Base-by-base conservation (phyloP, 2,329 filamentous ascomycete species). In the Myriangium duriaei region DNA sequence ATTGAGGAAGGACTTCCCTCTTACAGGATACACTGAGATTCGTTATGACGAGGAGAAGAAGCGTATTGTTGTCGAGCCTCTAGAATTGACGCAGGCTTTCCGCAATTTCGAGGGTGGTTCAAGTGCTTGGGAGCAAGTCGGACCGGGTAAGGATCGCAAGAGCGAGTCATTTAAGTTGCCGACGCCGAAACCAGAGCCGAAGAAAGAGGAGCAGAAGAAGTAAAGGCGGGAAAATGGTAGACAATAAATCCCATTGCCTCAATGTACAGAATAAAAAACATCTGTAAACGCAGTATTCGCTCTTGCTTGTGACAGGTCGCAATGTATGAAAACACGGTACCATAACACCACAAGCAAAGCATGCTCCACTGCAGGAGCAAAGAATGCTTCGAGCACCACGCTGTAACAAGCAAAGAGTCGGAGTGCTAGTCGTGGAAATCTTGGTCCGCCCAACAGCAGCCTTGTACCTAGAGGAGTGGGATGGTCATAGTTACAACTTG, bases 31-130 rank as follows among this genome's bases (percentile, higher is more conserved):
- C 69, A 98, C 91, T 21, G 92, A 98, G 68, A 81, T 98, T 50
- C 75, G 91, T 56, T 98, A 92, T 58, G 91, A 98, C 51, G 91
- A 98, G 67, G 92, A 98, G 73, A 98, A 95, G 82, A 98, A 98
- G 77, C 77, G 91, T 45, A 95, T 98, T 57, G 88, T 98, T 44
- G 88, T 92, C 19, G 92, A 98, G 71, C 91, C 92, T 29, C 71
- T 98, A 34, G 91, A 98, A 69, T 74, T 98, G 63, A 96, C 91
- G 11, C 91, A 98, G 65, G 91, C 92, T 5, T 98, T 92, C 77
- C 79, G 91, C 52, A 96, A 98, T 68, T 98, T 98, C 56, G 87
- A 95, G 65, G 86, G 87, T 44, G 66, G 42, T 48, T 72, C 45
- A 34, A 54, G 60, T 34, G 59, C 68, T 29, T 81, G 77, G 72